Evolutionary conservation across 108 stramenopile genomes (phyloP).

Genomic region (Pseudonitzschia multistriata): DNA sequence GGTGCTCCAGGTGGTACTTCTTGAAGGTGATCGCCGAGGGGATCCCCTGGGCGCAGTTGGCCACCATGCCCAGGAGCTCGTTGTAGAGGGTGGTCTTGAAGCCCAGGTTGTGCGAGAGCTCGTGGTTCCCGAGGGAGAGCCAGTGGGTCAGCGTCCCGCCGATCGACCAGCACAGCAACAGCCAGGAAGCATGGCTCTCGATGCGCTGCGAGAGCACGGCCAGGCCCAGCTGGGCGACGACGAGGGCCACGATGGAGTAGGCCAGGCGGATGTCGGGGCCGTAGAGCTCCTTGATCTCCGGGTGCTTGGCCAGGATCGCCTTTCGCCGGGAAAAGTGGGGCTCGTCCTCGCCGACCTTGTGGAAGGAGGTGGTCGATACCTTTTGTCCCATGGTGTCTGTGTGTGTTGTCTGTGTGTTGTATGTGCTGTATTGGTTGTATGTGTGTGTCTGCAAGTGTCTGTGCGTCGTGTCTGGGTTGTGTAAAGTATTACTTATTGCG

Average conservation of each 20-base stretch:
- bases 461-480: too few species aligned
- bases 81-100: constrained; percentile 69
- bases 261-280: constrained; percentile 73
- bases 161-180: constrained; percentile 65
- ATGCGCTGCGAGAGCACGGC: constrained; percentile 51
- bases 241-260: constrained; percentile 56
- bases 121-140: constrained; percentile 89
- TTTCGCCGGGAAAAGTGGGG: constrained; percentile 63
- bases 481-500: too few species aligned
- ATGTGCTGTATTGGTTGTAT: too few species aligned
- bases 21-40: constrained; percentile 87
- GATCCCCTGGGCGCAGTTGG: constrained; percentile 87
- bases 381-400: constrained; percentile 27
- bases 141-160: constrained; percentile 84
- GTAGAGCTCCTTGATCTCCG: constrained; percentile 80
- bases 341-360: constrained; percentile 38
- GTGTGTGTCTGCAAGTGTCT: too few species aligned
- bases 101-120: constrained; percentile 88
- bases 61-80: constrained; percentile 72
- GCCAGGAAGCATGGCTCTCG: constrained; percentile 2
- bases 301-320: constrained; percentile 74
- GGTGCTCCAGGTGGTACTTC: constrained; percentile 95
- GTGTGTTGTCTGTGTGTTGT: not conserved
- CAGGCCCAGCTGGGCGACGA: constrained; percentile 55
- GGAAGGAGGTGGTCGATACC: constrained; percentile 33